Percentiles rank a stretch among this genome's conserved stretches.
These are phyloP conservation scores for Leccinum sublutescens DNA, from an alignment of 768 basidiomycete species.

Conservation along the genomic window DNA sequence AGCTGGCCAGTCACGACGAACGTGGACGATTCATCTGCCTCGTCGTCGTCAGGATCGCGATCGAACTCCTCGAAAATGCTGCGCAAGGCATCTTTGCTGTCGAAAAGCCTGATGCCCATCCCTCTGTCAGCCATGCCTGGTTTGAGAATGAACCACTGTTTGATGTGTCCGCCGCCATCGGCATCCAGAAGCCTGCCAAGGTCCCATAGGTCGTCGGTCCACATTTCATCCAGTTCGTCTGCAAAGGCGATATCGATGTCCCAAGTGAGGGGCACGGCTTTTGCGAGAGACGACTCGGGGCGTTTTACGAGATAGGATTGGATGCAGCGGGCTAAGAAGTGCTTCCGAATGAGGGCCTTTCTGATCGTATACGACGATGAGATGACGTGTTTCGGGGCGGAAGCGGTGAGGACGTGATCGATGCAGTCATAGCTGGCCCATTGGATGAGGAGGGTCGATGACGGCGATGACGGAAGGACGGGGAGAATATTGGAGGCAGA, in stretches of 20 bases:
- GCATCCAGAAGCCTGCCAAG: constrained; percentile 60
- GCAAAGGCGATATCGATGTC: constrained; percentile 84
- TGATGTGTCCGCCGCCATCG: constrained; percentile 15
- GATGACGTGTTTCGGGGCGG: constrained; percentile 49
- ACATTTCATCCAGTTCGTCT: constrained; percentile 93
- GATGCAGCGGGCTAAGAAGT: constrained; percentile 78
- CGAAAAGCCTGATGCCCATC: constrained; percentile 91
- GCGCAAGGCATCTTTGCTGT: constrained; percentile 67
- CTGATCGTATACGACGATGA: constrained; percentile 86
- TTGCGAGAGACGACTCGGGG: constrained; percentile 52
- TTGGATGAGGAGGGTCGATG: constrained; percentile 50
- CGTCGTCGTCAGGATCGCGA: constrained; percentile 49
- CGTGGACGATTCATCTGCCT: constrained; percentile 42
- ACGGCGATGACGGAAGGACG: constrained; percentile 22
- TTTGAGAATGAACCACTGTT: constrained; percentile 91
- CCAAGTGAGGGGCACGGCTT: constrained; percentile 71
- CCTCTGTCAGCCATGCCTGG: constrained; percentile 97
- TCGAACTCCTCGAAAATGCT: constrained; percentile 84
- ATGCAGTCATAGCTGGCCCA: constrained; percentile 91
- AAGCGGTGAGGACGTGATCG: constrained; percentile 69
- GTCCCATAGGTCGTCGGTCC: constrained; percentile 92
- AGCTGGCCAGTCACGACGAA: constrained; percentile 82
- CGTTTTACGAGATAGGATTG: constrained; percentile 72
- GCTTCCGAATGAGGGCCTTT: constrained; percentile 93
- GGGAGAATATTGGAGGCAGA: constrained; percentile 28